Conservation (phyloP, 148 eudicot genomes). For the Persicaria tinctoria region DNA sequence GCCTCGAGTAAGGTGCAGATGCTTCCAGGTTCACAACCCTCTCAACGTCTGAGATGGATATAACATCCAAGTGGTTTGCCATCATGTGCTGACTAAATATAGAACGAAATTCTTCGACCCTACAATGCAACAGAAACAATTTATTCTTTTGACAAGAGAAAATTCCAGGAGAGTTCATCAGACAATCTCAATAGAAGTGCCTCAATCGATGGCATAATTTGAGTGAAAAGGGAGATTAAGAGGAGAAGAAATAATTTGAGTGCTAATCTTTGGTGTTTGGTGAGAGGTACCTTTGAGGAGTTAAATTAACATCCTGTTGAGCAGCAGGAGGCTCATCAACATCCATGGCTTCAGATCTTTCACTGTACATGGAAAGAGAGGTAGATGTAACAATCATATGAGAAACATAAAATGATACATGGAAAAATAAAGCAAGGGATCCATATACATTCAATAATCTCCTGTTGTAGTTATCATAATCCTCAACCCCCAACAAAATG, state of each 20-base stretch:
- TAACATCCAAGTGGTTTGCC: conserved; percentile 68
- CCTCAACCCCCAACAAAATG: background rate
- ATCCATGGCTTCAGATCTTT: conserved; percentile 59
- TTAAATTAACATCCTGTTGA: conserved; percentile 28
- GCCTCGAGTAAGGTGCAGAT: conserved; percentile 49
- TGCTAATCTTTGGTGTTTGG: background rate
- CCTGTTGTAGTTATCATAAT: background rate
- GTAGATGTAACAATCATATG: background rate
- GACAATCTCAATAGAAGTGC: background rate
- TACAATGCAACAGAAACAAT: conserved; percentile 22
- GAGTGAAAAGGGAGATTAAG: background rate
- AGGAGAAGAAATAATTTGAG: background rate
- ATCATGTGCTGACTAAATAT: conserved; percentile 72
- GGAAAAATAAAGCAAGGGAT: background rate
- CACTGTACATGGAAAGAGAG: conserved; percentile 17
- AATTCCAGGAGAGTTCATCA: background rate
- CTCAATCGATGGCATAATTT: background rate
- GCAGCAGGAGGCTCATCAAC: conserved; percentile 65
- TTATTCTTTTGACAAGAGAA: conserved; percentile 10
- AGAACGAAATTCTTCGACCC: conserved; percentile 62
- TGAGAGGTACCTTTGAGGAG: conserved; percentile 49
- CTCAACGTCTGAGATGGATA: conserved; percentile 64
- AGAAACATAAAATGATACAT: background rate
- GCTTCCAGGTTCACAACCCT: conserved; percentile 58
- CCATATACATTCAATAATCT: background rate